These are phyloP conservation scores for Cytospora mali DNA, from an alignment of 2,329 filamentous ascomycete species.

Conservation along the genomic window DNA sequence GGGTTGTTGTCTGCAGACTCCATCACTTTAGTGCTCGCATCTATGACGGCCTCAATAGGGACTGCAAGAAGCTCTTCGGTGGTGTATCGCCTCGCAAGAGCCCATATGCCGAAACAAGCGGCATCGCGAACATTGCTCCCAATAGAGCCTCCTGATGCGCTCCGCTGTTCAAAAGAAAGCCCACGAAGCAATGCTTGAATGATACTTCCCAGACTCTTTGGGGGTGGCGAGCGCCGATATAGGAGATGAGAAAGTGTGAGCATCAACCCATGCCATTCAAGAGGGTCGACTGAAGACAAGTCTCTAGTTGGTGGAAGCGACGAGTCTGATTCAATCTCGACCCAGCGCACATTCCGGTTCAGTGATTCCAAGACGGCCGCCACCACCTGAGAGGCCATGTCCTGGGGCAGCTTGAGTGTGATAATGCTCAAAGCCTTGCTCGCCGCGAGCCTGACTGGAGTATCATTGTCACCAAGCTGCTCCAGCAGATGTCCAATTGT, in stretches of 20 bases:
- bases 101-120: conserved; percentile 95
- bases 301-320: conserved; percentile 52
- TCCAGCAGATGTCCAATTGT: conserved; percentile 82
- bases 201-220: conserved; percentile 69
- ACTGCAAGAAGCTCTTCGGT: conserved; percentile 75
- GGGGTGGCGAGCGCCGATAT: conserved; percentile 80
- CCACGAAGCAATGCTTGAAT: conserved; percentile 77
- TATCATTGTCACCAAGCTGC: conserved; percentile 81
- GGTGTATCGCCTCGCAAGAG: conserved; percentile 81
- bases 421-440: conserved; percentile 92
- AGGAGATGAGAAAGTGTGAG: conserved; percentile 85
- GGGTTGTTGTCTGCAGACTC: neutral
- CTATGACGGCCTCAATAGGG: conserved; percentile 48
- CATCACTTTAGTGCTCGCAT: conserved; percentile 40
- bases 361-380: conserved; percentile 79
- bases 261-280: conserved; percentile 91
- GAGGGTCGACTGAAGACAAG: conserved; percentile 74
- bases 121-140: conserved; percentile 93
- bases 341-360: conserved; percentile 60
- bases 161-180: conserved; percentile 85
- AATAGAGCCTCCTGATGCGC: conserved; percentile 79
- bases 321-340: conserved; percentile 41
- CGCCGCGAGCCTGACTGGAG: conserved; percentile 84
- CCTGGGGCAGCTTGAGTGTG: conserved; percentile 74
- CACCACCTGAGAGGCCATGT: conserved; percentile 85